Percentiles rank a stretch among this genome's conserved stretches.
Conservation (phyloP, 345 rosid genomes). For the Angophora floribunda region DNA sequence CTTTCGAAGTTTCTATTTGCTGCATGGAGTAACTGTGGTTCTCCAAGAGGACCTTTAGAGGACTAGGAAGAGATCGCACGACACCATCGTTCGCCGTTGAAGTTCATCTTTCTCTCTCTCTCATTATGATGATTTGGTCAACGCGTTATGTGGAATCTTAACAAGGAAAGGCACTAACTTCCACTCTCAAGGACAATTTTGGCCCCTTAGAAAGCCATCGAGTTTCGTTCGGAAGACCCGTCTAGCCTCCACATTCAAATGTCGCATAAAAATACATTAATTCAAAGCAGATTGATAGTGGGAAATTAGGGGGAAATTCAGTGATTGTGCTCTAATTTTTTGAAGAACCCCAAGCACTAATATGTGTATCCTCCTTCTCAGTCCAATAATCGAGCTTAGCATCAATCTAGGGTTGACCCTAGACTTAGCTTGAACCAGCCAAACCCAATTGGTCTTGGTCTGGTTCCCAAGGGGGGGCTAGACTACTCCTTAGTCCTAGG, state of each 20-base stretch:
- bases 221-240: neutral
- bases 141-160: neutral
- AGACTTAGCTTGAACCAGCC: neutral
- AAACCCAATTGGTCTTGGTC: neutral
- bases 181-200: neutral
- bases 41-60: neutral
- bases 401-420: neutral
- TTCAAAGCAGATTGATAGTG: neutral
- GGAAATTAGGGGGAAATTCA: neutral
- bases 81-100: neutral
- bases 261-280: neutral
- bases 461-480: neutral
- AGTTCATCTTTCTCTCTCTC: neutral
- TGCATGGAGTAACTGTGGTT: neutral
- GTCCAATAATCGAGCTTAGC: neutral
- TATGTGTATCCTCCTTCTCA: neutral
- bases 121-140: neutral
- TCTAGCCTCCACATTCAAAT: neutral
- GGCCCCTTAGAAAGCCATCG: neutral
- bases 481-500: neutral
- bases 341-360: neutral
- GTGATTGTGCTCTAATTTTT: neutral
- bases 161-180: neutral
- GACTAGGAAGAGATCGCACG: neutral
- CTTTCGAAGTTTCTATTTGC: neutral